phyloP scores from a whole-genome alignment of 176 grass and related monocot genomes.

The Zea luxurians region DNA sequence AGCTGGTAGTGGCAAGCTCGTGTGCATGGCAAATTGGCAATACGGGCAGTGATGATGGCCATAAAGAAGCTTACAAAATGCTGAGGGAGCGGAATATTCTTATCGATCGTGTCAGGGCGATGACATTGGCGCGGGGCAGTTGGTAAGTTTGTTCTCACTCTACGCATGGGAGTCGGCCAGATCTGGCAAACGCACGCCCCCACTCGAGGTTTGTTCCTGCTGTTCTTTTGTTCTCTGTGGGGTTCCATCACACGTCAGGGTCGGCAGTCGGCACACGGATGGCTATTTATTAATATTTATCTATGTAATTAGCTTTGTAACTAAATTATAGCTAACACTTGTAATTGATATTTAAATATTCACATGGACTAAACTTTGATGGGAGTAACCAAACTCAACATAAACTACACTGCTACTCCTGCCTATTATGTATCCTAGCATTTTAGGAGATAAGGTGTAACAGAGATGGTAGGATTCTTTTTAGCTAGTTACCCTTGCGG shows the following conservation, averaged over 20 bases:
- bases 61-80: background rate
- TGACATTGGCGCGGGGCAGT: background rate
- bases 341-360: too few species aligned
- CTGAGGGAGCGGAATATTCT: slow-evolving; percentile 25
- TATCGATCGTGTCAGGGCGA: background rate
- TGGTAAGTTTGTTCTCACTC: background rate
- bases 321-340: too few species aligned
- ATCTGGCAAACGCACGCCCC: background rate
- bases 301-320: too few species aligned
- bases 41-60: background rate
- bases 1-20: too few species aligned
- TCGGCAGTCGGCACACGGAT: background rate
- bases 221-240: background rate
- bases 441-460: too few species aligned
- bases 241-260: background rate
- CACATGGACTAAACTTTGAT: too few species aligned
- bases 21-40: background rate
- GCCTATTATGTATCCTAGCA: too few species aligned
- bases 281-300: background rate
- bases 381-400: too few species aligned
- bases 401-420: too few species aligned
- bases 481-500: too few species aligned
- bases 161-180: background rate
- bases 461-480: too few species aligned
- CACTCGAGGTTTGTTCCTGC: background rate